These are phyloP conservation scores for Trichophyton rubrum DNA, from an alignment of 2,329 filamentous ascomycete genomes.

Conservation along the genomic window DNA sequence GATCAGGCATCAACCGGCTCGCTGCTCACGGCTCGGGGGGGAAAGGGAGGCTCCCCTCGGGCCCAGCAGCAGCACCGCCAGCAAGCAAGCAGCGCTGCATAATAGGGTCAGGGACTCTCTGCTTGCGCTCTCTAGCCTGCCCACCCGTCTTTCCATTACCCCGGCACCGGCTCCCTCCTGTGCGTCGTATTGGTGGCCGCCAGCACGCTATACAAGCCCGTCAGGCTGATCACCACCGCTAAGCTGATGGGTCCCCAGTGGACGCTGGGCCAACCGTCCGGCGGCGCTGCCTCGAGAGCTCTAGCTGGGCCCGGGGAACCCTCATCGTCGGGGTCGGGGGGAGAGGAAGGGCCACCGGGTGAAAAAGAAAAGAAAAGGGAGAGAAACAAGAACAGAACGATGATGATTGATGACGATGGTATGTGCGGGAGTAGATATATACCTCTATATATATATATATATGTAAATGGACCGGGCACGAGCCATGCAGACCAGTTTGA, in stretches of 20 bases:
- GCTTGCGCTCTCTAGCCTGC: background rate
- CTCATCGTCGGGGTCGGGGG: background rate
- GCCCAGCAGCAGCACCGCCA: background rate
- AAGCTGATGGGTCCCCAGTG: background rate
- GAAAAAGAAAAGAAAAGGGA: background rate
- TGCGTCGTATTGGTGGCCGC: background rate
- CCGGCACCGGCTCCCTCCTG: background rate
- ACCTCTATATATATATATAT: background rate
- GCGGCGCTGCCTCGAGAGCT: background rate
- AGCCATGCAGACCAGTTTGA: background rate
- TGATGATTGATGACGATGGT: no score
- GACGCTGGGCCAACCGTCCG: background rate
- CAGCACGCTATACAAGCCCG: conserved; percentile 2
- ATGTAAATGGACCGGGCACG: background rate
- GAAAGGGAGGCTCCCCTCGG: no score
- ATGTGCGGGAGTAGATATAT: no score
- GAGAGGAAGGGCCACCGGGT: background rate
- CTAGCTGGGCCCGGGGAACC: background rate
- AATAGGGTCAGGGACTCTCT: background rate
- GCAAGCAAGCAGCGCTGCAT: background rate
- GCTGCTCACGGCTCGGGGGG: no score
- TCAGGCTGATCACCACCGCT: background rate
- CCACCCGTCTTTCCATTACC: background rate
- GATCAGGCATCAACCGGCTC: background rate
- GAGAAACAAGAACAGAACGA: no score